Evolutionary conservation across 2,329 filamentous ascomycete genomes (phyloP), one percentile per base, ranked within the genome.

Genomic region (Zymoseptoria pseudotritici): DNA sequence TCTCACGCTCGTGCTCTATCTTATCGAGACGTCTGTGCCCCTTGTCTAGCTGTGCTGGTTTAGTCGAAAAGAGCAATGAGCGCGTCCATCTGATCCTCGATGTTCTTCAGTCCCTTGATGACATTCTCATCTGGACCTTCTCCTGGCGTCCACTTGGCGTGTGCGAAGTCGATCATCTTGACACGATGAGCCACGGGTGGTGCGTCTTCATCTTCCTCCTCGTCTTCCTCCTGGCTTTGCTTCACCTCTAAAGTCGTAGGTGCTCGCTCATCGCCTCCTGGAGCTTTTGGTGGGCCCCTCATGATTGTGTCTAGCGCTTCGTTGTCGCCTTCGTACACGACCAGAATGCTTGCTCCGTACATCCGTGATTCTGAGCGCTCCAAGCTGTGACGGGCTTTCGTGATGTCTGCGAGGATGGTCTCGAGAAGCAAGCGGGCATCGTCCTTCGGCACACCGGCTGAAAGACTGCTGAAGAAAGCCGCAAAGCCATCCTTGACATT

Each of bases 141-240:
- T 1, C 91, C 90, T 0, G 90, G 88, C 1, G 85, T 88, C 86
- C 88, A 97, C 55, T 80, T 77, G 10, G 94, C 94, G 75, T 99
- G 94, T 1, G 94, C 94, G 80, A 99, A 99, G 74, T 99, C 94
- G 67, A 99, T 99, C 64, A 99, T 81, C 71, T 93, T 94, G 55
- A 97, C 80, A 11, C 85, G 83, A 69, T 88, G 90, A 51, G 96
- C 83, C 67, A 86, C 86, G 0, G 88, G 88, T 10, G 58, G 60
- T 73, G 71, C 61, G 77, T 71, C 73, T 58, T 80, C 75, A 56
- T 82, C 79, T 53, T 80, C 77, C 2, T 85, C 82, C 1, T 86
- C 82, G 0, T 84, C 82, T 61, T 77, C 77, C 61, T 78, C 78
- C 79, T 54, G 72, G 69, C 62, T 68, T 66, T 58, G 63, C 66